These are phyloP conservation scores for Mallotus japonicus DNA, from an alignment of 441 rosid species.

Conservation along the genomic window DNA sequence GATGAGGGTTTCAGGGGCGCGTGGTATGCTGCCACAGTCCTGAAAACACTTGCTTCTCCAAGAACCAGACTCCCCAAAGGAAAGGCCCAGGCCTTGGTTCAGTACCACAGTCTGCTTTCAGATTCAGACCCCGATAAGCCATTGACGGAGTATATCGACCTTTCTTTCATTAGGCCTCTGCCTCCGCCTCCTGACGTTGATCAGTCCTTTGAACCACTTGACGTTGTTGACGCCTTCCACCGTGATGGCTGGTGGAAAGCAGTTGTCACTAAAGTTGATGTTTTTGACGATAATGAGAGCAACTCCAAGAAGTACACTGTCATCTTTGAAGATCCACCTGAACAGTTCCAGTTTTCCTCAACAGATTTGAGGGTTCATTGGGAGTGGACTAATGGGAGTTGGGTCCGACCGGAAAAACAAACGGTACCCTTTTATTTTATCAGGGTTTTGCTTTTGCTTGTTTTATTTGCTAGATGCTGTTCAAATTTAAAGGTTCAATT, in stretches of 20 bases:
- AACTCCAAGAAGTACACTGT: slow-evolving; percentile 9
- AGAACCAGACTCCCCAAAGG: background rate
- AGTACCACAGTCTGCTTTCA: slow-evolving; percentile 9
- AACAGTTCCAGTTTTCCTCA: background rate
- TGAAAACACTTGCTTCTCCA: background rate
- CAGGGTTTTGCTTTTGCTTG: too few relatives aligned
- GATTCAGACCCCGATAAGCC: background rate
- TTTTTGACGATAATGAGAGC: background rate
- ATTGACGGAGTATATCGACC: slow-evolving; percentile 8
- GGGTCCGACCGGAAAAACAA: slow-evolving; percentile 19
- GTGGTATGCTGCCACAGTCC: slow-evolving; percentile 14
- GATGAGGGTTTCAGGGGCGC: slow-evolving; percentile 23
- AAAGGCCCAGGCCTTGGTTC: background rate
- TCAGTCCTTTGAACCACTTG: slow-evolving; percentile 1
- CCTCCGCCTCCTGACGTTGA: slow-evolving; percentile 7
- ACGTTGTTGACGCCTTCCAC: slow-evolving; percentile 31
- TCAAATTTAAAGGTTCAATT: background rate
- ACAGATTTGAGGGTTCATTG: slow-evolving; percentile 23
- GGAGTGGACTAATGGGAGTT: slow-evolving; percentile 22
- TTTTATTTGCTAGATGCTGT: too few relatives aligned
- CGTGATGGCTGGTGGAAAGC: slow-evolving; percentile 34
- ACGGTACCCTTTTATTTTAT: slow-evolving; percentile 2
- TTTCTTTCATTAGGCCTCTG: slow-evolving; percentile 18
- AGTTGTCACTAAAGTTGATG: slow-evolving; percentile 13
- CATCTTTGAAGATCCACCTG: slow-evolving; percentile 19